Evolutionary conservation across 495 filamentous ascomycete species (phyloP).

Genomic region (Neurospora sp.): DNA sequence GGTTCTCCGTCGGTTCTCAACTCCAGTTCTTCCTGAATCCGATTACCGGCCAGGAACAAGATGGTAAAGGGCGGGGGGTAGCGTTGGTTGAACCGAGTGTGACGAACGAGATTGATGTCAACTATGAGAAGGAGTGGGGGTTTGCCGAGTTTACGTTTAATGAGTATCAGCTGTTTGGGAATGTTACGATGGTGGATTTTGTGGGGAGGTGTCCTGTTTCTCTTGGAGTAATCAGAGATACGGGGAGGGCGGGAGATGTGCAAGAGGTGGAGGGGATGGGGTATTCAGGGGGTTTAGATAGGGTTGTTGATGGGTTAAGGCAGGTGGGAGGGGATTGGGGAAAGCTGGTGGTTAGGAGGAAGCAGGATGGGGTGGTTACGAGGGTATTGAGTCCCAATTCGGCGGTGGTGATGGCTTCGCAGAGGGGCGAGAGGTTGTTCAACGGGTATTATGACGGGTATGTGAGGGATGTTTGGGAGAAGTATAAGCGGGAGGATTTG

Average conservation of each 20-base stretch:
- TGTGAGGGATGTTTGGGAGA: slow-evolving; percentile 52
- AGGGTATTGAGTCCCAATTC: slow-evolving; percentile 59
- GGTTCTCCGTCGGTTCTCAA: slow-evolving; percentile 51
- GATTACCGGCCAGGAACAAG: not conserved
- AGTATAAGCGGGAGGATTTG: slow-evolving; percentile 42
- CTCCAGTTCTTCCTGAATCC: slow-evolving; percentile 65
- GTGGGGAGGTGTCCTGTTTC: slow-evolving; percentile 21
- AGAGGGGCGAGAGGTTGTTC: slow-evolving; percentile 39
- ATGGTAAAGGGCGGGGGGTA: slow-evolving; percentile 24
- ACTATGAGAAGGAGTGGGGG: slow-evolving; percentile 53
- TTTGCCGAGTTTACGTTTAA: slow-evolving; percentile 74
- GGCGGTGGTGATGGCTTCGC: slow-evolving; percentile 33
- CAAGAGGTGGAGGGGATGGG: slow-evolving; percentile 45
- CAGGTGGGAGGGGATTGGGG: slow-evolving; percentile 53
- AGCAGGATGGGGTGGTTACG: not conserved
- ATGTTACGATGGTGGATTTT: slow-evolving; percentile 70
- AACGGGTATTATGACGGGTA: slow-evolving; percentile 52
- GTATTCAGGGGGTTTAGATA: too few relatives aligned
- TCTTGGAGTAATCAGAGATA: too few relatives aligned
- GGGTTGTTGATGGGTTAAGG: not conserved
- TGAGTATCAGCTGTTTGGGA: slow-evolving; percentile 55
- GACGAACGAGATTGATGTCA: slow-evolving; percentile 54
- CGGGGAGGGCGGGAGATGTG: too few relatives aligned
- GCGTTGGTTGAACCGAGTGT: slow-evolving; percentile 62
- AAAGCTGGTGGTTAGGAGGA: slow-evolving; percentile 41